Evolutionary conservation across 1,139 yeast genomes (phyloP).

Genomic region (Pichia sp.): DNA sequence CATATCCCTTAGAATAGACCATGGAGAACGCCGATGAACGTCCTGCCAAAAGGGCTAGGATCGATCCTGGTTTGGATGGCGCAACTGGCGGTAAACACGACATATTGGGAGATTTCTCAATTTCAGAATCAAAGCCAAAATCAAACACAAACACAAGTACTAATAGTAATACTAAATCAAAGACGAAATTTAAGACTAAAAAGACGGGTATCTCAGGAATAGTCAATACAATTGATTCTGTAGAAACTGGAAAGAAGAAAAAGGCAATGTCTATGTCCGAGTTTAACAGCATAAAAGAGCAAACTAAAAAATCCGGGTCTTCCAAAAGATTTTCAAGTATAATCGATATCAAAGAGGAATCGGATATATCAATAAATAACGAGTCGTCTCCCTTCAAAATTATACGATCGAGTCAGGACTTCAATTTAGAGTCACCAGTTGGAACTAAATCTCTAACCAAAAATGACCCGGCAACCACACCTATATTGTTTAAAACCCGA

Average conservation of each 20-base stretch:
- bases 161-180: neutral
- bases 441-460: neutral
- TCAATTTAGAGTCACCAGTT: slow-evolving; percentile 8
- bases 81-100: no score
- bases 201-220: neutral
- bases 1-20: no score
- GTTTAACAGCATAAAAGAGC: slow-evolving; percentile 4
- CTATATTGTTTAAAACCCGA: slow-evolving; percentile 8
- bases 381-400: slow-evolving; percentile 13
- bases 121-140: neutral
- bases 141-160: neutral
- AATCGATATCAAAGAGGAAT: slow-evolving; percentile 8
- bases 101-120: no score
- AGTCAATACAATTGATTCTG: slow-evolving; percentile 5
- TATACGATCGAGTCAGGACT: slow-evolving; percentile 15
- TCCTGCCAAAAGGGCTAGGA: no score
- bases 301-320: neutral
- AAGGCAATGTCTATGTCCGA: slow-evolving; percentile 12
- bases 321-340: slow-evolving; percentile 2
- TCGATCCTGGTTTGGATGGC: no score
- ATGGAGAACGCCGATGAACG: no score
- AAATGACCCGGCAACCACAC: neutral
- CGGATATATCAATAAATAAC: slow-evolving; percentile 9
- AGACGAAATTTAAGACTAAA: neutral
- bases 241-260: neutral